Conservation (phyloP, 257 asterid genomes). For the Osmanthus fragrans region DNA sequence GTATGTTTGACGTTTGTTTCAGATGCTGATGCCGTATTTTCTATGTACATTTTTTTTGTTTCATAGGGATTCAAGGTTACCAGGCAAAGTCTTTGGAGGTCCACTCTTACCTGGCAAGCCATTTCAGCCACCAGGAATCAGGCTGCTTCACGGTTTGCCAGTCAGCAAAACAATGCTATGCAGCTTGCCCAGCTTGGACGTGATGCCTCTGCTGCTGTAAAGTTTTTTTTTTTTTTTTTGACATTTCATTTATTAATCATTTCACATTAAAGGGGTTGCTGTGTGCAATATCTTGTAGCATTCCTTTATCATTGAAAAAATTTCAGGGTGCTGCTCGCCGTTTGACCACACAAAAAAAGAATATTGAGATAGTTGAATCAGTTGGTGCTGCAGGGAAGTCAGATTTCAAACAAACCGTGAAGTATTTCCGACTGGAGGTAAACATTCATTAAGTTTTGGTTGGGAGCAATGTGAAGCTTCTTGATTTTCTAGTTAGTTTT, state of each 20-base stretch:
- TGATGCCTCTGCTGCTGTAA: conserved; percentile 99
- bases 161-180: conserved; percentile 78
- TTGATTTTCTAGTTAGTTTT: background rate
- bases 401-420: conserved; percentile 58
- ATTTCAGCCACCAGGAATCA: conserved; percentile 70
- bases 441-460: conserved; percentile 7
- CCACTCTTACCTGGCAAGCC: conserved; percentile 83
- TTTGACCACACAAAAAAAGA: conserved; percentile 72
- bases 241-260: background rate
- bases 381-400: conserved; percentile 78
- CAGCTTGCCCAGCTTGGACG: conserved; percentile 94
- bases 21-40: background rate
- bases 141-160: conserved; percentile 69
- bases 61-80: conserved; percentile 80
- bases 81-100: conserved; percentile 73
- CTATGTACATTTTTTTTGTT: conserved; percentile 17
- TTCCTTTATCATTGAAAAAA: conserved; percentile 9
- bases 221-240: conserved; percentile 26
- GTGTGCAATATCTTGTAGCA: conserved; percentile 2
- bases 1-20: conserved; percentile 2
- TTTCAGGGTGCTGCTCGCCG: conserved; percentile 97
- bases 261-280: conserved; percentile 6
- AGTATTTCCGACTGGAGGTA: conserved; percentile 88
- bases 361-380: conserved; percentile 85
- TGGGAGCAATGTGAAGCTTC: background rate